Conservation (phyloP, 2,329 filamentous ascomycete genomes). For the Calonectria honghensis region DNA sequence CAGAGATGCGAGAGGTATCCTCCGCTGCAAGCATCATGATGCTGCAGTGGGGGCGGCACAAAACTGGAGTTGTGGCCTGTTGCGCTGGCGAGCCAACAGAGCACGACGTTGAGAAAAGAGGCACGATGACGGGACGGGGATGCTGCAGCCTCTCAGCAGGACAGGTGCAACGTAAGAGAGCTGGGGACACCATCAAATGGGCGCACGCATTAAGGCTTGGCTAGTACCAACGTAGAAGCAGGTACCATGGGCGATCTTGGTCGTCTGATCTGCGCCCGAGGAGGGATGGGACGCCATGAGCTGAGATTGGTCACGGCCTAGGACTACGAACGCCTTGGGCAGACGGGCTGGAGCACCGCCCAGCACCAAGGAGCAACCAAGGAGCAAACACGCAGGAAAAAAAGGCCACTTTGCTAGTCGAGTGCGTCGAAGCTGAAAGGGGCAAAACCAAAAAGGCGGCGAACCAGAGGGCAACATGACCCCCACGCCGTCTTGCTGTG, state of each 20-base stretch:
- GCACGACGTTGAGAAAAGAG: slow-evolving; percentile 18
- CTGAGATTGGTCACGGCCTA: slow-evolving; percentile 38
- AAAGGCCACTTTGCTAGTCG: slow-evolving; percentile 1
- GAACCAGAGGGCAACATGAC: slow-evolving; percentile 29
- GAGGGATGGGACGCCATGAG: slow-evolving; percentile 26
- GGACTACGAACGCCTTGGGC: slow-evolving; percentile 32
- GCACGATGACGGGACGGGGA: slow-evolving; percentile 4
- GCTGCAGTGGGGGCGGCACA: slow-evolving; percentile 33
- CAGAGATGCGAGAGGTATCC: slow-evolving; percentile 4
- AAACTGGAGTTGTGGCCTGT: slow-evolving; percentile 34
- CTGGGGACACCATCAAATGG: slow-evolving; percentile 14
- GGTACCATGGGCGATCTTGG: slow-evolving; percentile 51
- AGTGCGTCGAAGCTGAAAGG: slow-evolving; percentile 18
- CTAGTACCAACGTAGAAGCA: slow-evolving; percentile 45
- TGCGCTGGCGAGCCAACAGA: slow-evolving; percentile 6
- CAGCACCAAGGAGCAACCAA: neutral
- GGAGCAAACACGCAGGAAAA: neutral
- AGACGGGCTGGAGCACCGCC: slow-evolving; percentile 26
- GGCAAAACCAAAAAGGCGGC: slow-evolving; percentile 27
- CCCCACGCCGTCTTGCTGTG: slow-evolving; percentile 45
- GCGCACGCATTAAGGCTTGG: slow-evolving; percentile 22
- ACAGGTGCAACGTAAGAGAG: slow-evolving; percentile 10
- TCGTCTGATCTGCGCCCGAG: slow-evolving; percentile 47
- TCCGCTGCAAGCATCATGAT: slow-evolving; percentile 24
- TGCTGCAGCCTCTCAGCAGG: slow-evolving; percentile 23